Evolutionary conservation across 2,329 filamentous ascomycete species (phyloP).

Genomic region (Aspergillus sp.): DNA sequence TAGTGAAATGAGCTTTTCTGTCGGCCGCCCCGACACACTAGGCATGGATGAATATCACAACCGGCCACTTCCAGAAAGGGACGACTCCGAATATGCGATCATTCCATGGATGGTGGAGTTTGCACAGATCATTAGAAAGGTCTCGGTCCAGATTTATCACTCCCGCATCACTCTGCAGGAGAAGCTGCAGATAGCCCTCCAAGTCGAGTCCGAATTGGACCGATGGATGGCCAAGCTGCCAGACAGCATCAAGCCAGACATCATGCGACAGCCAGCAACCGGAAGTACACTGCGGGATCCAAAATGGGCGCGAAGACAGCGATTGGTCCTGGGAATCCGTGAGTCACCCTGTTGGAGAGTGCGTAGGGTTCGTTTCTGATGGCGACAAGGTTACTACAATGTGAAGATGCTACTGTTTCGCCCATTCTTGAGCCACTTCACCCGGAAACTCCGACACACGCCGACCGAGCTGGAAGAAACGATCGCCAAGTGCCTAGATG

Average conservation of each 20-base stretch:
- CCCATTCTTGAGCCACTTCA: constrained; percentile 35
- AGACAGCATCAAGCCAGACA: constrained; percentile 32
- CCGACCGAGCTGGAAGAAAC: constrained; percentile 29
- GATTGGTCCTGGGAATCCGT: constrained; percentile 42
- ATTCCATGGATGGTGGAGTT: constrained; percentile 44
- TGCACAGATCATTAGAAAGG: constrained; percentile 40
- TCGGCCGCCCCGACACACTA: constrained; percentile 50
- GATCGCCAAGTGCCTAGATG: constrained; percentile 39
- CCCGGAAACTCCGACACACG: constrained; percentile 26
- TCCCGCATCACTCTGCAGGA: constrained; percentile 33
- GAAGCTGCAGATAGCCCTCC: constrained; percentile 34
- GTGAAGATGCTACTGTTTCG: constrained; percentile 42
- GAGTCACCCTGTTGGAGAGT: constrained; percentile 12
- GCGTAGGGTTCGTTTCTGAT: background rate
- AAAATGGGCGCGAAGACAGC: constrained; percentile 39
- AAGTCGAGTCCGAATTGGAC: constrained; percentile 39
- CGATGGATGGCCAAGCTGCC: constrained; percentile 36
- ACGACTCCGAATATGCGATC: constrained; percentile 39
- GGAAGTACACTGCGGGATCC: constrained; percentile 34
- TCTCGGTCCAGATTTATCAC: constrained; percentile 43
- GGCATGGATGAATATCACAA: constrained; percentile 53
- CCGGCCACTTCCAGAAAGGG: constrained; percentile 37
- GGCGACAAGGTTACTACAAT: constrained; percentile 37
- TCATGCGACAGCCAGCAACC: constrained; percentile 20
- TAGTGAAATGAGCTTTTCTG: constrained; percentile 50